Conservation (phyloP, 352 stramenopile species). For the Globisporangium emineosum region DNA sequence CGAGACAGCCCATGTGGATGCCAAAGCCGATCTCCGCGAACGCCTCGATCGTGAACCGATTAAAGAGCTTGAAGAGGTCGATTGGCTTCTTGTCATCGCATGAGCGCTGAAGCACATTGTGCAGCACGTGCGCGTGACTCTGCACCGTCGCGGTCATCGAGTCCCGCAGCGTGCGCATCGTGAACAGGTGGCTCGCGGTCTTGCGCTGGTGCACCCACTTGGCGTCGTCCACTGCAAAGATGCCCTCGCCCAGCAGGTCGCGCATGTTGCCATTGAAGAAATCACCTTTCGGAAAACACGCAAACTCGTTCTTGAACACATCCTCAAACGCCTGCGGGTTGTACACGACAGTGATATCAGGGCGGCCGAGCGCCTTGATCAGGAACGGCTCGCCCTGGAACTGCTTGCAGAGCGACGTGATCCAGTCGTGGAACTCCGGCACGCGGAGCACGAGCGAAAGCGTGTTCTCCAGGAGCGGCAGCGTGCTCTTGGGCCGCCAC, state of each 20-base stretch:
- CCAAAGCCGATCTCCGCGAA: background rate
- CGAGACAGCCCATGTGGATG: background rate
- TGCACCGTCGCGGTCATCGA: no score
- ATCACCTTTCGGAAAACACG: constrained; percentile 62
- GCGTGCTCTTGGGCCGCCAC: constrained; percentile 19
- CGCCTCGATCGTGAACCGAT: constrained; percentile 27
- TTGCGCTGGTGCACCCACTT: no score
- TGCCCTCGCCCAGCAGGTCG: constrained; percentile 33
- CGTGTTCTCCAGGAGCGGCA: constrained; percentile 37
- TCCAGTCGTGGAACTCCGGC: constrained; percentile 42
- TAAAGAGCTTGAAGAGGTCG: constrained; percentile 37
- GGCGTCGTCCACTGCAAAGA: no score
- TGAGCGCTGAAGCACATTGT: constrained; percentile 23
- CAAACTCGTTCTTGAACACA: constrained; percentile 63
- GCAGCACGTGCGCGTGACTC: constrained; percentile 31
- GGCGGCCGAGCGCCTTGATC: constrained; percentile 28
- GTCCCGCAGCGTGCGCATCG: no score
- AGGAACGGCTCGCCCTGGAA: constrained; percentile 32
- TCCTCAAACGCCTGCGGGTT: constrained; percentile 46
- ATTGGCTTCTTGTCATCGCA: constrained; percentile 19
- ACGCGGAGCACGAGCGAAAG: constrained; percentile 30
- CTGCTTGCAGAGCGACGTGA: constrained; percentile 25
- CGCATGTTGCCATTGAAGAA: constrained; percentile 28
- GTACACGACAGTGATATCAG: constrained; percentile 34
- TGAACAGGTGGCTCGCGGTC: no score